These are phyloP conservation scores for Corynespora cassiicola DNA, from an alignment of 2,329 filamentous ascomycete genomes.

Conservation along the genomic window DNA sequence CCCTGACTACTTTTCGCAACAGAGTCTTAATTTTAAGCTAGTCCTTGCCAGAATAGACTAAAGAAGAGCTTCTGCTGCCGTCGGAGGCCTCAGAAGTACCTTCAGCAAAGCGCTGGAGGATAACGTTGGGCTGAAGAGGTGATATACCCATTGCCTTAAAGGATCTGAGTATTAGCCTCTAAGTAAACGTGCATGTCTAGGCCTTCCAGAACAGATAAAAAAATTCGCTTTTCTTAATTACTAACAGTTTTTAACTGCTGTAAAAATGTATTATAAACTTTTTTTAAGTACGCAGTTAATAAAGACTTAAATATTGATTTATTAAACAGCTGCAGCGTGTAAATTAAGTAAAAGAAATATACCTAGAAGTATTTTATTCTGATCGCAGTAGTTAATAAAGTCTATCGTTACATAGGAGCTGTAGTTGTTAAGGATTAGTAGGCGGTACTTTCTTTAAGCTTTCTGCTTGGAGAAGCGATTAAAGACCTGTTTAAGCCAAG, in stretches of 20 bases:
- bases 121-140: too few relatives aligned
- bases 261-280: neutral
- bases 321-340: constrained; percentile 9
- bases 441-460: neutral
- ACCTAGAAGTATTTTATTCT: neutral
- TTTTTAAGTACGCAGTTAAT: neutral
- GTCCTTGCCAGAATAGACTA: too few relatives aligned
- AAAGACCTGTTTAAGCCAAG: constrained; percentile 11
- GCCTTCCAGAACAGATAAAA: constrained; percentile 5
- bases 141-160: constrained; percentile 9
- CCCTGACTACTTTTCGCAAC: too few relatives aligned
- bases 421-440: constrained; percentile 3
- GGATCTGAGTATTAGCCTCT: constrained; percentile 3
- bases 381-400: neutral
- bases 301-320: constrained; percentile 4
- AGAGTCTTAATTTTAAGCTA: too few relatives aligned
- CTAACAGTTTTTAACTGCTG: neutral
- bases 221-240: constrained; percentile 5
- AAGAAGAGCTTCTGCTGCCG: too few relatives aligned
- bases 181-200: neutral
- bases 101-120: too few relatives aligned
- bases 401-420: constrained; percentile 2
- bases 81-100: too few relatives aligned
- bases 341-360: constrained; percentile 1
- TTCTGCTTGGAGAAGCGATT: constrained; percentile 8